A percentile compares a stretch with the other conserved stretches of the same genome.
These are phyloP conservation scores for Aureococcus anophagefferens DNA, from an alignment of 108 stramenopile genomes.

Conservation along the genomic window DNA sequence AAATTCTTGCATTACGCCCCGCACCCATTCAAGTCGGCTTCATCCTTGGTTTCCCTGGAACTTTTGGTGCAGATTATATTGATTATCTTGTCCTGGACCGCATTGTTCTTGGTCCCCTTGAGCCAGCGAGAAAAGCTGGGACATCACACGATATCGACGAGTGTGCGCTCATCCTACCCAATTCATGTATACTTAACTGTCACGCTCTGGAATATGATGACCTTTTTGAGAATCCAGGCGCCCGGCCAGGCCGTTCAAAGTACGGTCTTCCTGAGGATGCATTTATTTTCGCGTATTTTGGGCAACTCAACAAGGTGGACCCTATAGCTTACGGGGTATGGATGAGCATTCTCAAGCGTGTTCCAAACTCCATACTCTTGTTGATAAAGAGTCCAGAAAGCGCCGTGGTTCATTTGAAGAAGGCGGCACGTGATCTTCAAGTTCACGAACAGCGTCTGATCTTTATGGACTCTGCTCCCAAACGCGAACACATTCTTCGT, in stretches of 20 bases:
- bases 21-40: conserved; percentile 31
- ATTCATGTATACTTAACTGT: conserved; percentile 41
- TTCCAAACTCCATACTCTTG: conserved; percentile 42
- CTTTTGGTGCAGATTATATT: conserved; percentile 24
- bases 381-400: conserved; percentile 35
- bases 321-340: conserved; percentile 32
- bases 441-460: conserved; percentile 30
- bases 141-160: conserved; percentile 25
- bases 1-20: conserved; percentile 46
- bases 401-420: conserved; percentile 30
- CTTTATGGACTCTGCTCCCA: conserved; percentile 38
- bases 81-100: conserved; percentile 38
- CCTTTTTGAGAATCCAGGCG: conserved; percentile 12
- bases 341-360: conserved; percentile 29
- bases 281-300: conserved; percentile 37
- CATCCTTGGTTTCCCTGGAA: conserved; percentile 34
- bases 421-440: conserved; percentile 23
- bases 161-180: conserved; percentile 32
- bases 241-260: conserved; percentile 12
- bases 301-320: conserved; percentile 44
- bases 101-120: conserved; percentile 28
- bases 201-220: conserved; percentile 32
- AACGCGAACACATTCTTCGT: conserved; percentile 38
- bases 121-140: conserved; percentile 1
- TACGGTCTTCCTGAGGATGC: conserved; percentile 42